phyloP scores from a whole-genome alignment of 345 rosid genomes.

The Euphorbia lathyris region DNA sequence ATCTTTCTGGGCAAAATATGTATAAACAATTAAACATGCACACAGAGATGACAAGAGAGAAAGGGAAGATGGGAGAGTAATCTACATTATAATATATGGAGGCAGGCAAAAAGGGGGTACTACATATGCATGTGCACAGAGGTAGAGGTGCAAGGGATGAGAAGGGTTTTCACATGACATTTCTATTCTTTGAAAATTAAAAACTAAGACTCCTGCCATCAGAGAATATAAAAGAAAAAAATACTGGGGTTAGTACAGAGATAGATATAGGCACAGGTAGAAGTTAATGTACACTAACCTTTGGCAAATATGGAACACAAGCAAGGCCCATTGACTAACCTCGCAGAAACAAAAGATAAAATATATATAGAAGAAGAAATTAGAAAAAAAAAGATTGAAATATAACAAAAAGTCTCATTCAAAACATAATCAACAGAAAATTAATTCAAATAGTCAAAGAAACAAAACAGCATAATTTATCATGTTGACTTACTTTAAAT shows the following conservation, averaged over 20 bases:
- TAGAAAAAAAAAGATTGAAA: not conserved
- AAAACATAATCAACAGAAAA: not conserved
- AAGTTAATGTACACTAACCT: constrained; percentile 51
- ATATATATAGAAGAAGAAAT: constrained; percentile 5
- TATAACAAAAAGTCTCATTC: constrained; percentile 1
- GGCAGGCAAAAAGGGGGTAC: not conserved
- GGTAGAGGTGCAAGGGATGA: not conserved
- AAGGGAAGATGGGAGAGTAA: not conserved
- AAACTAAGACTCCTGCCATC: not conserved
- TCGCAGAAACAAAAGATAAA: constrained; percentile 34
- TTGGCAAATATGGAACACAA: constrained; percentile 93
- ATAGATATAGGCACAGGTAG: constrained; percentile 9
- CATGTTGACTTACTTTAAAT: constrained; percentile 62
- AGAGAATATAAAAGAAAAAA: constrained; percentile 1
- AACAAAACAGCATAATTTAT: constrained; percentile 2
- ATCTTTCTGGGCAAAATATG: not conserved
- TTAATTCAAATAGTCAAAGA: not conserved
- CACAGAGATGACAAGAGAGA: not conserved
- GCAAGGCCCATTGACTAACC: constrained; percentile 98
- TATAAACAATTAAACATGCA: too few species aligned
- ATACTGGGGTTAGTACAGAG: not conserved
- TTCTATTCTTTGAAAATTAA: not conserved
- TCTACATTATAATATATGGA: not conserved
- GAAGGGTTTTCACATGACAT: constrained; percentile 3
- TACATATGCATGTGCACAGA: not conserved